A percentile compares a stretch with the other conserved stretches of the same genome.
Conservation (phyloP, 805 yeast genomes). For the Pichia kluyveri region DNA sequence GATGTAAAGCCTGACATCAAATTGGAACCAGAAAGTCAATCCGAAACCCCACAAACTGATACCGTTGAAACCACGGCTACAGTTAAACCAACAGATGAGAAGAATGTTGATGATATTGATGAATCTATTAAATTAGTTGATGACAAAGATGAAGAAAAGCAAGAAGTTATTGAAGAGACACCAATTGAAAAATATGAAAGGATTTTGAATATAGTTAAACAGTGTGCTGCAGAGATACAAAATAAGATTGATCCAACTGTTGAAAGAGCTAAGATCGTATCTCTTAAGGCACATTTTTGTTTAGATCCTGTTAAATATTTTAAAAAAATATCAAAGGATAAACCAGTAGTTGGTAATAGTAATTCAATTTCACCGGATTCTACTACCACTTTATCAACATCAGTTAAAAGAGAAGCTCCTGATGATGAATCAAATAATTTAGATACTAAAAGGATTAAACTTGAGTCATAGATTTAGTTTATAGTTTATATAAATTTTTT, state of each 20-base stretch:
- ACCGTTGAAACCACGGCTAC: not conserved
- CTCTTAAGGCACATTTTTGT: conserved; percentile 54
- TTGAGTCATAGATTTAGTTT: not conserved
- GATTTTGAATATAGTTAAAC: conserved; percentile 35
- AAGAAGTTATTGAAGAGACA: conserved; percentile 5
- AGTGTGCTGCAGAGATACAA: conserved; percentile 41
- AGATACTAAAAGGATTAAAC: not conserved
- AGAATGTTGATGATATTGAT: conserved; percentile 6
- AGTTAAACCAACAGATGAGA: not conserved
- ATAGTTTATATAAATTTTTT: not conserved
- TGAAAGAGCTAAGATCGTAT: conserved; percentile 55
- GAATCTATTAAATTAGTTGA: conserved; percentile 1
- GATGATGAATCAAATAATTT: not conserved
- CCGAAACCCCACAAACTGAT: not conserved
- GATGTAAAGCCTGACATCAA: not conserved
- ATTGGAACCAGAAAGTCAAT: not conserved
- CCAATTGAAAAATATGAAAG: conserved; percentile 31
- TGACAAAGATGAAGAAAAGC: not conserved
- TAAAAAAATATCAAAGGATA: conserved; percentile 12
- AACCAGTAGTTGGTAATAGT: not conserved
- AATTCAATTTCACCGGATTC: not conserved
- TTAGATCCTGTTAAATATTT: conserved; percentile 41
- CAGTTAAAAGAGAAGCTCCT: not conserved
- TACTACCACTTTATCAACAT: not conserved
- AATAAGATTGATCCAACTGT: conserved; percentile 36